Evolutionary conservation across 805 yeast species (phyloP), one percentile per base, ranked within the genome.

Genomic region (Hanseniaspora nectarophila): DNA sequence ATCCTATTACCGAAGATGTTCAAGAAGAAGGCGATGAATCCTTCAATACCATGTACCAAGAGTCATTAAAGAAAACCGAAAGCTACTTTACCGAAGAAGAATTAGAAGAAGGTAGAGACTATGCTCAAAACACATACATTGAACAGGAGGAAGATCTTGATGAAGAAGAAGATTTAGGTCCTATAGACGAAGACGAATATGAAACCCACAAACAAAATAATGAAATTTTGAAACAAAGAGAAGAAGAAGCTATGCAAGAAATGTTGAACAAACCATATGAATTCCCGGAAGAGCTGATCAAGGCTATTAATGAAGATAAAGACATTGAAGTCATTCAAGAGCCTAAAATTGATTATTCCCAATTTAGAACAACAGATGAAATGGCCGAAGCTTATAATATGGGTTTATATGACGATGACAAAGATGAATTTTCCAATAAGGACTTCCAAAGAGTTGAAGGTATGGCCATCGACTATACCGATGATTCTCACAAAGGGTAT

Each of bases 331-430:
- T 46, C 13, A 54, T 59, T 3, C 56, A 54, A 23, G 58, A 59
- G 7, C 65, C 67, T 5, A 57, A 54, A 16, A 59, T 68, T 8
- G 81, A 77, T 55, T 74, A 69, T 57, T 62, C 59, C 9, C 57
- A 69, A 1, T 54, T 75, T 28, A 68, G 68, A 18, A 74, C 77
- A 57, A 53, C 74, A 56, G 82, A 78, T 45, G 71, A 74, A 3
- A 75, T 80, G 81, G 82, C 77, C 0, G 70, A 72, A 48, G 83
- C 82, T 0, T 81, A 81, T 56, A 66, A 71, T n/a, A 57, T 70
- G 21, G 85, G 85, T 1, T 62, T 74, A 56, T 79, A 77, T 58
- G 83, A 80, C 58, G 84, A 77, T 55, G 84, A 80, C 57, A 63
- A 75, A 9, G 70, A 67, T 23, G 74, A 78, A 0, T 72, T 73